Evolutionary conservation across 2,329 filamentous ascomycete species (phyloP).

Genomic region (Drechslerella stenobrocha): DNA sequence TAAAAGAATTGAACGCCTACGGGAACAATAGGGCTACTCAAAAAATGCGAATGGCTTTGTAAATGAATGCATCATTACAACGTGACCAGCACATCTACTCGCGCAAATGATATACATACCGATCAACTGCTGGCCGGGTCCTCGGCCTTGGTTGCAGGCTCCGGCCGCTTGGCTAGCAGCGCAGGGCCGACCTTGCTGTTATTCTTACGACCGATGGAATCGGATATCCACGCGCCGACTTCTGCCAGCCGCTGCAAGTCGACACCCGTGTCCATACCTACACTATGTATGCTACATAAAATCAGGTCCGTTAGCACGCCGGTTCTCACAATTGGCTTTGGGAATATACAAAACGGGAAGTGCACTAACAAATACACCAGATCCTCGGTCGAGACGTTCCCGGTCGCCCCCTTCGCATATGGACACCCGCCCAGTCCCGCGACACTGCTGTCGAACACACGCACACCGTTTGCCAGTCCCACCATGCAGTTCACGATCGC

Average conservation of each 20-base stretch:
- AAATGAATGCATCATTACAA: not conserved
- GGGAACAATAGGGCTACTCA: not conserved
- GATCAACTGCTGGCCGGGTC: not conserved
- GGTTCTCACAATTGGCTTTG: not conserved
- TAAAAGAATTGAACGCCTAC: not conserved
- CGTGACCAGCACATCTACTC: not conserved
- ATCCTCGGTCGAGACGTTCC: conserved; percentile 84
- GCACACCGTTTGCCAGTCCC: conserved; percentile 73
- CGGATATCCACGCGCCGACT: conserved; percentile 73
- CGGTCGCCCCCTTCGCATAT: conserved; percentile 81
- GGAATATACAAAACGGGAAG: not conserved
- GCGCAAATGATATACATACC: not conserved
- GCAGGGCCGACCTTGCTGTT: conserved; percentile 70
- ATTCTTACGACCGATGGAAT: conserved; percentile 66
- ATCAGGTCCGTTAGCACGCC: conserved; percentile 50
- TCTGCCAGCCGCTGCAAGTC: conserved; percentile 68
- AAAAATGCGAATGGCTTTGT: not conserved
- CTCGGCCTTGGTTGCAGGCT: not conserved
- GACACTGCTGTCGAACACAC: conserved; percentile 78
- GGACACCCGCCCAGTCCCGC: conserved; percentile 82
- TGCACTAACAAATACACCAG: conserved; percentile 67
- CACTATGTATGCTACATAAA: conserved; percentile 63
- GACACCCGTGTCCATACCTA: conserved; percentile 75
- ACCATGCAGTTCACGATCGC: conserved; percentile 81
- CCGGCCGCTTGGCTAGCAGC: conserved; percentile 60